phyloP scores from a whole-genome alignment of 768 basidiomycete genomes.

The Pulveroboletus frians region DNA sequence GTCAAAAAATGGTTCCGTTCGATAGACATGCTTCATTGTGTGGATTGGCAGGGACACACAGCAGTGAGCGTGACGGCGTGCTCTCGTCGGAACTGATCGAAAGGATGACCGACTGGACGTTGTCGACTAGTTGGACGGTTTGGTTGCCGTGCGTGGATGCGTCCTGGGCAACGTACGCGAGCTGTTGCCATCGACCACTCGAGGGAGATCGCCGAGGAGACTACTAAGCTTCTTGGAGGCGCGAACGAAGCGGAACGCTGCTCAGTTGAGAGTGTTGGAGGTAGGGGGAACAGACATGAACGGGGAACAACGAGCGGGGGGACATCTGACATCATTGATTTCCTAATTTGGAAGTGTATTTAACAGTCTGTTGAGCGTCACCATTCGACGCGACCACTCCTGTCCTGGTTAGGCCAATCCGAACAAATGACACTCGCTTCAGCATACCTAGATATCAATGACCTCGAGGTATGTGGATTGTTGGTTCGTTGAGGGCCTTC shows the following conservation, averaged over 20 bases:
- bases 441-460: too few species aligned
- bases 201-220: conserved; percentile 56
- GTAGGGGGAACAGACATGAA: conserved; percentile 43
- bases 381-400: too few species aligned
- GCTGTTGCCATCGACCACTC: conserved; percentile 38
- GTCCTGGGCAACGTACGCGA: conserved; percentile 7
- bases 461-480: too few species aligned
- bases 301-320: too few species aligned
- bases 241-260: conserved; percentile 53
- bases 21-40: conserved; percentile 13
- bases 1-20: conserved; percentile 16
- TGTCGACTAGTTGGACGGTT: conserved; percentile 10
- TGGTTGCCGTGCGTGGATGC: conserved; percentile 2
- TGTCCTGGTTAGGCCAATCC: too few species aligned
- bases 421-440: too few species aligned
- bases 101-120: conserved; percentile 19
- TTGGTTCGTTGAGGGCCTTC: too few species aligned
- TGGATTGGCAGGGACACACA: conserved; percentile 6
- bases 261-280: conserved; percentile 44
- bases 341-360: too few species aligned
- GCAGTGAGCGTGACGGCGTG: conserved; percentile 21
- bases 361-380: too few species aligned
- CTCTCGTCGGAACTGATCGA: conserved; percentile 28
- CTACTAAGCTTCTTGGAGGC: conserved; percentile 56
- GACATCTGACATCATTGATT: too few species aligned